These are phyloP conservation scores for Puccinia horiana DNA, from an alignment of 1,284 basidiomycete species.

Conservation along the genomic window DNA sequence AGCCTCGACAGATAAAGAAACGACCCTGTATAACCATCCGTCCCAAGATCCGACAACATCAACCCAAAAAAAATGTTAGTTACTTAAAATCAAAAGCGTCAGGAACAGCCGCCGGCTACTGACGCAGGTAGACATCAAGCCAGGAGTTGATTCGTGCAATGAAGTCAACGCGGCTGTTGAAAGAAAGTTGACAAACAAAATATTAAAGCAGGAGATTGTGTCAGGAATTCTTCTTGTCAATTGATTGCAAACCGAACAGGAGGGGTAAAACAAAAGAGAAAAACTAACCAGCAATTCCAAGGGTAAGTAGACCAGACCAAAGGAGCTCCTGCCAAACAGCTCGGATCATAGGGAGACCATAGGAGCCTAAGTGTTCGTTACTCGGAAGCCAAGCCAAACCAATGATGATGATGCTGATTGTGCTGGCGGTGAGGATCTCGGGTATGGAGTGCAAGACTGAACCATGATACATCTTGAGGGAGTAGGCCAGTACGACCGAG, in stretches of 20 bases:
- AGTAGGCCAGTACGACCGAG: conserved; percentile 43
- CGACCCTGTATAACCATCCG: neutral
- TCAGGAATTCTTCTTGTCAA: neutral
- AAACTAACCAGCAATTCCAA: conserved; percentile 13
- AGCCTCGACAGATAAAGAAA: conserved; percentile 45
- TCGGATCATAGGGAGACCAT: conserved; percentile 19
- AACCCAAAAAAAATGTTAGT: neutral
- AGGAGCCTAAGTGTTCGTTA: conserved; percentile 21
- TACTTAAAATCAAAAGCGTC: neutral
- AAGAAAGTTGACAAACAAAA: neutral
- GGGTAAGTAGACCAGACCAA: conserved; percentile 17
- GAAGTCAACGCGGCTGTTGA: conserved; percentile 14
- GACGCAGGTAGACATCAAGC: conserved; percentile 42
- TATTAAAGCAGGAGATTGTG: neutral
- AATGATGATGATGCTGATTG: conserved; percentile 16
- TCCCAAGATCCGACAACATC: neutral
- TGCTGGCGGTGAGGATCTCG: conserved; percentile 25
- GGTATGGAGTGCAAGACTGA: conserved; percentile 22
- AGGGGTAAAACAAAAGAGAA: neutral
- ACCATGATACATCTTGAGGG: conserved; percentile 44
- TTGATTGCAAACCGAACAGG: neutral
- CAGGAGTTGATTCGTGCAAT: conserved; percentile 42
- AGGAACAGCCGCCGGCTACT: neutral
- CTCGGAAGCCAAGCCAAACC: conserved; percentile 40
- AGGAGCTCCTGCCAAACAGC: conserved; percentile 30